A percentile compares a stretch with the other conserved stretches of the same genome.
These are phyloP conservation scores for Delphinella strobiligena DNA, from an alignment of 2,329 filamentous ascomycete species.

Conservation along the genomic window DNA sequence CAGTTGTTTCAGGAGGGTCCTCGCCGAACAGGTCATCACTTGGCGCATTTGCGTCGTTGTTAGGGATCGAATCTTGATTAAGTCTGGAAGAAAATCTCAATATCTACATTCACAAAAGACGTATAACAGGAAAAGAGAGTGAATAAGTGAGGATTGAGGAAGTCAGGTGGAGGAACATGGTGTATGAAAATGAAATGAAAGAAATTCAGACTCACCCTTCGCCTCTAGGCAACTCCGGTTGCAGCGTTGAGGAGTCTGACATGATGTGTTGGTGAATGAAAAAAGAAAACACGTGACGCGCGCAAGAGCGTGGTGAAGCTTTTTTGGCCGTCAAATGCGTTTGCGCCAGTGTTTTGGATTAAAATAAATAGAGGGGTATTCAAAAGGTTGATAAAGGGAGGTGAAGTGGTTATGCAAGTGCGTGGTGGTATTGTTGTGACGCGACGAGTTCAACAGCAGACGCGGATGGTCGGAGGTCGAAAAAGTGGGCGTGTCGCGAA, in stretches of 20 bases:
- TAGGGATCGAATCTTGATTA: slow-evolving; percentile 7
- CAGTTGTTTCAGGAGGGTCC: slow-evolving; percentile 11
- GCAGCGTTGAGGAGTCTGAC: slow-evolving; percentile 1
- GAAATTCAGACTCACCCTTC: slow-evolving; percentile 44
- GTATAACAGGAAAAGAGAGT: not conserved
- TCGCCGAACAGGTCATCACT: slow-evolving; percentile 26
- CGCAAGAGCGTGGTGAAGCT: no score
- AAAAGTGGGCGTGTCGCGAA: not conserved
- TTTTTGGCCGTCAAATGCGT: no score
- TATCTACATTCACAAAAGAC: slow-evolving; percentile 8
- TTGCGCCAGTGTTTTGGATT: no score
- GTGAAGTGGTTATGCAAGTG: not conserved
- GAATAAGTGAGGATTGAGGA: not conserved
- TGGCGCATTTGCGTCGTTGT: slow-evolving; percentile 6
- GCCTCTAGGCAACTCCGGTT: slow-evolving; percentile 23
- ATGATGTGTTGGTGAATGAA: not conserved
- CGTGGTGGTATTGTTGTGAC: not conserved
- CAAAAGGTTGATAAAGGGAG: not conserved
- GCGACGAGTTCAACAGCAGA: not conserved
- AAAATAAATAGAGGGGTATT: not conserved
- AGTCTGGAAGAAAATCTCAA: slow-evolving; percentile 8
- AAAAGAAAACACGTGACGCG: not conserved
- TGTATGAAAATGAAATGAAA: slow-evolving; percentile 5
- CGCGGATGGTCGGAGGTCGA: not conserved
- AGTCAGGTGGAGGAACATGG: not conserved